Conservation (phyloP, 139 green algal species). For the Closterium sp. region DNA sequence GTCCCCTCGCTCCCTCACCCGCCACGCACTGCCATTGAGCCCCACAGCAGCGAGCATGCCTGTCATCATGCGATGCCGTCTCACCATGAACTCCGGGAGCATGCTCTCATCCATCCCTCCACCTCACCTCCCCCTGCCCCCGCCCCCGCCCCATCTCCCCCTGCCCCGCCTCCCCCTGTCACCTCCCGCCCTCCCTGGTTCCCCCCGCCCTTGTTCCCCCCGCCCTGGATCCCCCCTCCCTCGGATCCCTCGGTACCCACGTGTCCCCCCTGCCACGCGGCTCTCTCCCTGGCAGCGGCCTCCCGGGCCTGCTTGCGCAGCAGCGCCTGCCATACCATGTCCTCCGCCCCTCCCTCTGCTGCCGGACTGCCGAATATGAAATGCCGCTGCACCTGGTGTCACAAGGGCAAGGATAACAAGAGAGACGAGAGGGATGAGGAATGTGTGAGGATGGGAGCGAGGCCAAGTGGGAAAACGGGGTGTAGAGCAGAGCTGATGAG, state of each 20-base stretch:
- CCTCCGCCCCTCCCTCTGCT: background rate
- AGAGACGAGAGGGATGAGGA: background rate
- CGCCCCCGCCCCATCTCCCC: too few species aligned
- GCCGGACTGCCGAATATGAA: constrained; percentile 15
- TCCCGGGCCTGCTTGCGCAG: background rate
- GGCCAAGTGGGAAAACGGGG: too few species aligned
- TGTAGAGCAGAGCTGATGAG: too few species aligned
- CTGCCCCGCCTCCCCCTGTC: background rate
- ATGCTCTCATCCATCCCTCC: background rate
- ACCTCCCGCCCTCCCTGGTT: background rate
- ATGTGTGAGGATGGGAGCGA: too few species aligned
- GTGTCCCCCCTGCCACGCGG: background rate
- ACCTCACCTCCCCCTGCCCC: background rate
- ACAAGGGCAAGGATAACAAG: too few species aligned
- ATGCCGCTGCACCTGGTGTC: background rate
- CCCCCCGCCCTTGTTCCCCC: too few species aligned
- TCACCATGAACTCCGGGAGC: background rate
- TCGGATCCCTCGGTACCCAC: background rate
- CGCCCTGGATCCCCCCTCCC: too few species aligned
- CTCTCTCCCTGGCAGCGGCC: background rate
- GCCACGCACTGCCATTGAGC: background rate
- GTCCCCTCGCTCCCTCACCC: background rate
- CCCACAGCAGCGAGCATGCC: background rate
- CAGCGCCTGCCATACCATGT: constrained; percentile 34
- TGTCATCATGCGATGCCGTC: background rate